These are phyloP conservation scores for Capsella rubella DNA, from an alignment of 441 rosid genomes.

Conservation along the genomic window DNA sequence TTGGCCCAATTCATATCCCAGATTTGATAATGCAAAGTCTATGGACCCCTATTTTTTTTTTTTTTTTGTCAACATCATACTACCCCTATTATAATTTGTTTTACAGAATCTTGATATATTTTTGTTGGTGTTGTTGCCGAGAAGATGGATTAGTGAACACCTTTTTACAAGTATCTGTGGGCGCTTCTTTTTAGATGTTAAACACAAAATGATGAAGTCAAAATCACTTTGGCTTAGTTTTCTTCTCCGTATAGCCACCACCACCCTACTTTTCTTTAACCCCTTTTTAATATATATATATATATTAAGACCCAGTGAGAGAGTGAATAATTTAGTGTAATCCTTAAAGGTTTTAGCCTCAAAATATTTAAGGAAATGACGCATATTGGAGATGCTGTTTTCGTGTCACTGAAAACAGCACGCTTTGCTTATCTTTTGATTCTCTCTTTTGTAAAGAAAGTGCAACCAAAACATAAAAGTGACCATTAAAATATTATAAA, in stretches of 20 bases:
- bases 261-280: not conserved
- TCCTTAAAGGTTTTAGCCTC: constrained; percentile 4
- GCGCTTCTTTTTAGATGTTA: constrained; percentile 16
- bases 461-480: constrained; percentile 16
- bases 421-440: constrained; percentile 30
- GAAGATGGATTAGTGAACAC: not conserved
- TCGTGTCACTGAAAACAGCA: constrained; percentile 32
- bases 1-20: not conserved
- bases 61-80: too few relatives aligned
- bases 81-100: not conserved
- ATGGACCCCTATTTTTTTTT: not conserved
- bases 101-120: too few relatives aligned
- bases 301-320: too few relatives aligned
- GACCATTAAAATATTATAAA: not conserved
- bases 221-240: constrained; percentile 27
- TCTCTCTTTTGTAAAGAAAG: constrained; percentile 23
- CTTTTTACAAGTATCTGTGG: constrained; percentile 9
- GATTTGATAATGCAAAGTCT: not conserved
- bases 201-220: constrained; percentile 28
- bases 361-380: constrained; percentile 37
- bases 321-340: not conserved
- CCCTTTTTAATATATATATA: too few relatives aligned
- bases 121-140: not conserved
- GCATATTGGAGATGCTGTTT: constrained; percentile 32
- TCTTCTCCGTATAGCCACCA: constrained; percentile 10